phyloP scores from a whole-genome alignment of 805 yeast genomes.

The Lipomyces japonicus region DNA sequence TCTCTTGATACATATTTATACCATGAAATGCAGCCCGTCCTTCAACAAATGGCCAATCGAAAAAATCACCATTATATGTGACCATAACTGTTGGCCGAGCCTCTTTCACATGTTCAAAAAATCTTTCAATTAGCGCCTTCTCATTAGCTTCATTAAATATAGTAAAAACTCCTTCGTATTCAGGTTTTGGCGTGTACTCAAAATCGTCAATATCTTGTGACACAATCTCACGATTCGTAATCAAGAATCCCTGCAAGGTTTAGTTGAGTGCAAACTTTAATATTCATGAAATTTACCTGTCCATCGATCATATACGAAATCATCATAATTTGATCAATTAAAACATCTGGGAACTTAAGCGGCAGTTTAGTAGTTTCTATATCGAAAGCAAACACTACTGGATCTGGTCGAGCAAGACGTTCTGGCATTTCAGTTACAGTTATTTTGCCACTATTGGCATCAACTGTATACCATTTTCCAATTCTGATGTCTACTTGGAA shows the following conservation, averaged over 20 bases:
- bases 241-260: slow-evolving; percentile 61
- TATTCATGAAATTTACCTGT: slow-evolving; percentile 39
- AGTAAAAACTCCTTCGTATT: slow-evolving; percentile 83
- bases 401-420: slow-evolving; percentile 92
- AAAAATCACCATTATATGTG: slow-evolving; percentile 96
- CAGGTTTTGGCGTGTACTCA: slow-evolving; percentile 96
- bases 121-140: slow-evolving; percentile 63
- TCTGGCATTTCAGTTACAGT: slow-evolving; percentile 59
- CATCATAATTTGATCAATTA: slow-evolving; percentile 94
- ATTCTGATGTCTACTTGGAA: slow-evolving; percentile 57
- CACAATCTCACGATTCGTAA: slow-evolving; percentile 90
- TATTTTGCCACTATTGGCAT: slow-evolving; percentile 55
- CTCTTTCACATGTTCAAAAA: slow-evolving; percentile 88
- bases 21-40: slow-evolving; percentile 81
- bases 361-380: slow-evolving; percentile 98
- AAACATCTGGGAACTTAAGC: slow-evolving; percentile 88
- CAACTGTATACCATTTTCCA: slow-evolving; percentile 92
- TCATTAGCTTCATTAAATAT: slow-evolving; percentile 89
- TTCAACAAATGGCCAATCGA: slow-evolving; percentile 99
- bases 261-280: neutral
- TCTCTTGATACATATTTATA: slow-evolving; percentile 82
- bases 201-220: slow-evolving; percentile 94
- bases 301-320: slow-evolving; percentile 99
- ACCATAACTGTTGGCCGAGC: slow-evolving; percentile 94
- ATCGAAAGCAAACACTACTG: slow-evolving; percentile 93